A percentile compares a stretch with the other conserved stretches of the same genome.
phyloP scores from a whole-genome alignment of 192 early-diverging fungal species.

The Rhizophagus sp. region DNA sequence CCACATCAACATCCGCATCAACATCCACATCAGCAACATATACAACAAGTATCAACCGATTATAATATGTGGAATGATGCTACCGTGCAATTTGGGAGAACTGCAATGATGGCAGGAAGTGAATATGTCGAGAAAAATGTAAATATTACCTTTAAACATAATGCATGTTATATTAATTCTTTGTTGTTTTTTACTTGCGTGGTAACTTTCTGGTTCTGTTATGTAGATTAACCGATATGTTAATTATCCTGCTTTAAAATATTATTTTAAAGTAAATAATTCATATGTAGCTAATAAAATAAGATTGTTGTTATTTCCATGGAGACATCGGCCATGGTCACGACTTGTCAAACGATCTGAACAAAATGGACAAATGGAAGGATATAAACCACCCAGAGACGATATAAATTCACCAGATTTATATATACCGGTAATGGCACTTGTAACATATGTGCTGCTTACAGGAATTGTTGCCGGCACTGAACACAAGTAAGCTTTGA shows the following conservation, averaged over 20 bases:
- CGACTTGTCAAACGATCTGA: slow-evolving; percentile 74
- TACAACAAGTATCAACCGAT: slow-evolving; percentile 15
- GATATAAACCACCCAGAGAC: slow-evolving; percentile 81
- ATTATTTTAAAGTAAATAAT: slow-evolving; percentile 96
- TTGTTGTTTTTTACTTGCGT: neutral
- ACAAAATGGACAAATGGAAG: slow-evolving; percentile 73
- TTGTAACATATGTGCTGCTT: slow-evolving; percentile 89
- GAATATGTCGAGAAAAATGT: slow-evolving; percentile 92
- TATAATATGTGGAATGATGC: slow-evolving; percentile 52
- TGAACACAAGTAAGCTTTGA: slow-evolving; percentile 29
- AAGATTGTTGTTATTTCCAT: slow-evolving; percentile 84
- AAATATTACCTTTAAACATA: slow-evolving; percentile 28
- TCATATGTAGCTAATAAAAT: slow-evolving; percentile 91
- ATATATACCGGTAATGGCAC: slow-evolving; percentile 94
- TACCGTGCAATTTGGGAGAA: slow-evolving; percentile 87
- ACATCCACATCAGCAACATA: neutral
- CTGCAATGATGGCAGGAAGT: slow-evolving; percentile 79
- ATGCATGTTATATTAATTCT: neutral
- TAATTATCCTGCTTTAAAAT: slow-evolving; percentile 81
- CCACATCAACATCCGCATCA: slow-evolving; percentile 32
- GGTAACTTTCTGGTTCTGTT: neutral
- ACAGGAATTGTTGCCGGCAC: slow-evolving; percentile 68
- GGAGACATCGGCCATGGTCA: slow-evolving; percentile 83
- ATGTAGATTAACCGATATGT: slow-evolving; percentile 78
- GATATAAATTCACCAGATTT: slow-evolving; percentile 95